These are phyloP conservation scores for Quercus glauca DNA, from an alignment of 306 rosid genomes.

Conservation along the genomic window DNA sequence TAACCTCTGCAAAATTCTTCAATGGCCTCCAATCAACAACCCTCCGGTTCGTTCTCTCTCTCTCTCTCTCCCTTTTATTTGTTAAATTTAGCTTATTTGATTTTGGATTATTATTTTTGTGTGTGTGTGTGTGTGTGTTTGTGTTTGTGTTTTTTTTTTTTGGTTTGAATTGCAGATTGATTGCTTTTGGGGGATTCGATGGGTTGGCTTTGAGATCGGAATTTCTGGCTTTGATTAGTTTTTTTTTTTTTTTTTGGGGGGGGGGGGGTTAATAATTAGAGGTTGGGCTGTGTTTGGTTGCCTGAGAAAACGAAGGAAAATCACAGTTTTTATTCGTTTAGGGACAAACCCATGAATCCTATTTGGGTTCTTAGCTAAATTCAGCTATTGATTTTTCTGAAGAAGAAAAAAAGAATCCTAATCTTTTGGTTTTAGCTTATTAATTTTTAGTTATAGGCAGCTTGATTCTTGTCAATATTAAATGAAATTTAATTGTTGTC, in stretches of 20 bases:
- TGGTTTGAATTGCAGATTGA: neutral
- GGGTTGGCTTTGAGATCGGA: neutral
- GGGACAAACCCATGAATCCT: too few species aligned
- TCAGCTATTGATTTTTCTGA: too few species aligned
- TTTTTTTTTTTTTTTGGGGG: neutral
- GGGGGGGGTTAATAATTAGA: neutral
- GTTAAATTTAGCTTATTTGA: neutral
- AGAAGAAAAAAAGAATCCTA: neutral
- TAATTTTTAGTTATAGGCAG: neutral
- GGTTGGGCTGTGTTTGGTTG: neutral
- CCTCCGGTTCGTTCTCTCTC: constrained; percentile 15
- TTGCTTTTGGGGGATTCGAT: neutral
- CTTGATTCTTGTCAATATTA: neutral
- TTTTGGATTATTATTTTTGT: neutral
- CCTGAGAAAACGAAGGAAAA: neutral
- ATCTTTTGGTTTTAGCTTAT: neutral
- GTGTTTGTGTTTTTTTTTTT: too few species aligned
- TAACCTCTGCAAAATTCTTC: neutral
- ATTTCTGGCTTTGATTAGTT: neutral
- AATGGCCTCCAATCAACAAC: constrained; percentile 24
- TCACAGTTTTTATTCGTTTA: neutral
- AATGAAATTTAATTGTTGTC: too few species aligned
- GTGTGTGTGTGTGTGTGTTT: neutral
- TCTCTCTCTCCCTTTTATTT: neutral
- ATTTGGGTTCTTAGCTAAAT: too few species aligned